Conservation (phyloP, 1,284 basidiomycete genomes). For the Kalmanozyma brasiliensis region DNA sequence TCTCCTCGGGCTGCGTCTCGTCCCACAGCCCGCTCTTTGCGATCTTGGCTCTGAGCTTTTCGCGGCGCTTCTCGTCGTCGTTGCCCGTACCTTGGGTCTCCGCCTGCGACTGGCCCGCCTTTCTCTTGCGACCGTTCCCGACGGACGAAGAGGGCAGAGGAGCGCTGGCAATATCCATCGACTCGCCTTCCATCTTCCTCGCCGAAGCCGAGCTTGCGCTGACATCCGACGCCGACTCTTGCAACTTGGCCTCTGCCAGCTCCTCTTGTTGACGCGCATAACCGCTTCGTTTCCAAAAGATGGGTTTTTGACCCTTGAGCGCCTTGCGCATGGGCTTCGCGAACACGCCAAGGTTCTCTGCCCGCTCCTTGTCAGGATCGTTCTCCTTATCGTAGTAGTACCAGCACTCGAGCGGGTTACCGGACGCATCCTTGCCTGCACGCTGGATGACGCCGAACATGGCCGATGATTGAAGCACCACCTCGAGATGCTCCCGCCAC, state of each 20-base stretch:
- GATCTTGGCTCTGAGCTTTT: slow-evolving; percentile 34
- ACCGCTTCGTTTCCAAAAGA: slow-evolving; percentile 65
- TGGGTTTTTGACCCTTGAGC: slow-evolving; percentile 65
- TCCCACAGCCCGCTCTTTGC: slow-evolving; percentile 56
- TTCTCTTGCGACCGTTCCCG: slow-evolving; percentile 27
- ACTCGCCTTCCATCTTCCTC: slow-evolving; percentile 17
- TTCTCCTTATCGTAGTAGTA: slow-evolving; percentile 66
- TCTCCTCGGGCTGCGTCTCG: slow-evolving; percentile 61
- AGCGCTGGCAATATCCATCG: slow-evolving; percentile 38
- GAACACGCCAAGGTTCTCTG: slow-evolving; percentile 62
- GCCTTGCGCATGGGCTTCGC: slow-evolving; percentile 67
- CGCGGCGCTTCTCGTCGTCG: slow-evolving; percentile 32
- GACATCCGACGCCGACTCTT: neutral
- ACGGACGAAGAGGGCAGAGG: slow-evolving; percentile 30
- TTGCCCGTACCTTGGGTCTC: slow-evolving; percentile 11
- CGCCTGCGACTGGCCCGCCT: slow-evolving; percentile 15
- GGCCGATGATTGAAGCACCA: slow-evolving; percentile 52
- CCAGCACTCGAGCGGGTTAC: slow-evolving; percentile 66
- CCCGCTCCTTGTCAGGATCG: slow-evolving; percentile 62
- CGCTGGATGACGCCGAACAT: slow-evolving; percentile 66
- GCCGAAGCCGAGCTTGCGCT: slow-evolving; percentile 4
- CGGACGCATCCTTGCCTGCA: slow-evolving; percentile 63
- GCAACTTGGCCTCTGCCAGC: slow-evolving; percentile 8
- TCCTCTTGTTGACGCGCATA: slow-evolving; percentile 45
- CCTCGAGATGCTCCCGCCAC: slow-evolving; percentile 63